Evolutionary conservation across 768 basidiomycete genomes (phyloP).

Genomic region (Russula emetica): DNA sequence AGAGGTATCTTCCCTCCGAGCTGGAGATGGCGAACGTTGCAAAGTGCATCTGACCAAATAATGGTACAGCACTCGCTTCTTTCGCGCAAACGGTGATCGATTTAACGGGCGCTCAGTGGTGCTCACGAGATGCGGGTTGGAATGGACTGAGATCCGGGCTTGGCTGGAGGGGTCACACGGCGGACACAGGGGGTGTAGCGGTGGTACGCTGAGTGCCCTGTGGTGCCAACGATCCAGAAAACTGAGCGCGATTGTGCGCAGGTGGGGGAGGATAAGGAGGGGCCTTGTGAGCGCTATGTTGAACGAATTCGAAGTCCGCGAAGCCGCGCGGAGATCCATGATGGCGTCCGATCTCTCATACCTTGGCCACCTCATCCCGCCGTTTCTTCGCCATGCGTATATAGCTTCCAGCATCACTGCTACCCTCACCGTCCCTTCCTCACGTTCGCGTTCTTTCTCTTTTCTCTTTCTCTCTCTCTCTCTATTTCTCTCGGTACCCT

Average conservation of each 20-base stretch:
- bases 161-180: constrained; percentile 3
- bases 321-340: constrained; percentile 27
- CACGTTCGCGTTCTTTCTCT: constrained; percentile 15
- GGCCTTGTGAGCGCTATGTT: not conserved
- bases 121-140: not conserved
- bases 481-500: constrained; percentile 13
- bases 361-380: constrained; percentile 24
- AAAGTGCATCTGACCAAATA: constrained; percentile 20
- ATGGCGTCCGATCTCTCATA: constrained; percentile 27
- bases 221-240: not conserved
- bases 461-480: constrained; percentile 11
- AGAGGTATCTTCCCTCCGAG: constrained; percentile 24
- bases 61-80: constrained; percentile 15
- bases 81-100: constrained; percentile 23
- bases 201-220: not conserved
- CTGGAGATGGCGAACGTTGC: constrained; percentile 12
- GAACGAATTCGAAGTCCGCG: constrained; percentile 19
- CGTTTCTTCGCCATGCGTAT: constrained; percentile 27
- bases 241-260: not conserved
- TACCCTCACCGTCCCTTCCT: constrained; percentile 20
- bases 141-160: constrained; percentile 8
- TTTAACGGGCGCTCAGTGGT: constrained; percentile 3
- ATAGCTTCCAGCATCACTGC: constrained; percentile 27
- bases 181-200: not conserved
- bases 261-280: not conserved